These are phyloP conservation scores for Pseudogymnoascus destructans DNA, from an alignment of 2,329 filamentous ascomycete species.

Conservation along the genomic window DNA sequence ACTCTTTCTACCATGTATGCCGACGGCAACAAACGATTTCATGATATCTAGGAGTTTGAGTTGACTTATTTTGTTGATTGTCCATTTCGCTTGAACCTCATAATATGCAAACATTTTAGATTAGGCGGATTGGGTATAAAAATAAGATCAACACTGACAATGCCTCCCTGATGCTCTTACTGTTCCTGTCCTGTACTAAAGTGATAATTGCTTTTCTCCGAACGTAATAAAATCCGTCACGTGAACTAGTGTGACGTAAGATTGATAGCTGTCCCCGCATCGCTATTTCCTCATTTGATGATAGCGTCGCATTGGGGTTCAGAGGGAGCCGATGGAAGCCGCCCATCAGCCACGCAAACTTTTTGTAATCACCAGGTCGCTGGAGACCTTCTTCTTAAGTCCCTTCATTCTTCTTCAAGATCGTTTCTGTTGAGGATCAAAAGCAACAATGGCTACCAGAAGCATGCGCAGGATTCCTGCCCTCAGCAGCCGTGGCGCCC, in stretches of 20 bases:
- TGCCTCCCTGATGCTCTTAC: not conserved
- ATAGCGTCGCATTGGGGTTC: conserved; percentile 4
- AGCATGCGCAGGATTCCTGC: conserved; percentile 6
- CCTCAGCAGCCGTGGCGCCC: not conserved
- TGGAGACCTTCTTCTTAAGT: not conserved
- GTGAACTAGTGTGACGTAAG: conserved; percentile 7
- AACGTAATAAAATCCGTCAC: conserved; percentile 2
- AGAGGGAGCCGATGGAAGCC: not conserved
- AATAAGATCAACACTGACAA: conserved; percentile 2
- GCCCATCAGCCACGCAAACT: not conserved
- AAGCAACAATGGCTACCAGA: not conserved
- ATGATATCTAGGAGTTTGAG: conserved; percentile 4
- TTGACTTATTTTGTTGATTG: not conserved
- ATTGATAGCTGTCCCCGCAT: conserved; percentile 2
- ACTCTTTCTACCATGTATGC: not conserved
- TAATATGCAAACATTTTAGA: not conserved
- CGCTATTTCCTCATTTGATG: conserved; percentile 7
- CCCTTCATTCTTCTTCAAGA: not conserved
- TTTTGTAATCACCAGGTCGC: not conserved
- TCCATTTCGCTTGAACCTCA: not conserved
- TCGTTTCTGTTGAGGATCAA: not conserved
- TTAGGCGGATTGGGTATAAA: not conserved
- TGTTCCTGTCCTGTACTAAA: too few species aligned
- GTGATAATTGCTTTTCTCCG: conserved; percentile 2
- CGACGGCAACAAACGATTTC: not conserved